Evolutionary conservation across 345 rosid species (phyloP).

Genomic region (Brassica nigra): DNA sequence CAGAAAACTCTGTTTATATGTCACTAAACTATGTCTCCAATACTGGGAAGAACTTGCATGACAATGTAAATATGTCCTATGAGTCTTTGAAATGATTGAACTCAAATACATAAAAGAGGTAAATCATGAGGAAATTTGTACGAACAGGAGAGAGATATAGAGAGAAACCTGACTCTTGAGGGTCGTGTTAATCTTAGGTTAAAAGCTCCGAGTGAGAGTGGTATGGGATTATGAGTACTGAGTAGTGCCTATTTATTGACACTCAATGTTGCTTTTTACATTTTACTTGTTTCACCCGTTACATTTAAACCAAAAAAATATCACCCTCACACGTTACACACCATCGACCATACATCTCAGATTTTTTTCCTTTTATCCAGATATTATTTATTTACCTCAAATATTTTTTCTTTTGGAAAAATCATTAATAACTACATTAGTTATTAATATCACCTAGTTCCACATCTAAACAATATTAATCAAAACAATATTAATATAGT

Average conservation of each 20-base stretch:
- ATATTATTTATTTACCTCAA: too few species aligned
- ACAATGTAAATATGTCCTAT: neutral
- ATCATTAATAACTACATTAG: too few species aligned
- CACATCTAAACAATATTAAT: too few species aligned
- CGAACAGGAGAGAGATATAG: neutral
- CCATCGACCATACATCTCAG: neutral
- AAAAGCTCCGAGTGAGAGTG: neutral
- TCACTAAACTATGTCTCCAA: neutral
- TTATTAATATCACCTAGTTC: too few species aligned
- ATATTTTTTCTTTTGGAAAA: too few species aligned
- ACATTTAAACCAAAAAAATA: neutral
- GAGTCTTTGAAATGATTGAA: neutral
- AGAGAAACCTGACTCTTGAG: constrained; percentile 1
- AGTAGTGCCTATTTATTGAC: neutral
- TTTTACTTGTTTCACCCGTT: neutral
- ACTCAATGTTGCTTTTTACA: neutral
- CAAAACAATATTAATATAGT: too few species aligned
- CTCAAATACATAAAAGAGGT: neutral
- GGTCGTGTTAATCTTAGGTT: neutral
- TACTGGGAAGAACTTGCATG: neutral
- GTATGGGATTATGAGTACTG: neutral
- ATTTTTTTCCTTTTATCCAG: too few species aligned
- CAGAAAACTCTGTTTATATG: neutral
- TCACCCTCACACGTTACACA: neutral
- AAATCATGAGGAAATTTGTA: neutral